These are phyloP conservation scores for Pyrus hybrid DNA, from an alignment of 331 rosid species.

Conservation along the genomic window DNA sequence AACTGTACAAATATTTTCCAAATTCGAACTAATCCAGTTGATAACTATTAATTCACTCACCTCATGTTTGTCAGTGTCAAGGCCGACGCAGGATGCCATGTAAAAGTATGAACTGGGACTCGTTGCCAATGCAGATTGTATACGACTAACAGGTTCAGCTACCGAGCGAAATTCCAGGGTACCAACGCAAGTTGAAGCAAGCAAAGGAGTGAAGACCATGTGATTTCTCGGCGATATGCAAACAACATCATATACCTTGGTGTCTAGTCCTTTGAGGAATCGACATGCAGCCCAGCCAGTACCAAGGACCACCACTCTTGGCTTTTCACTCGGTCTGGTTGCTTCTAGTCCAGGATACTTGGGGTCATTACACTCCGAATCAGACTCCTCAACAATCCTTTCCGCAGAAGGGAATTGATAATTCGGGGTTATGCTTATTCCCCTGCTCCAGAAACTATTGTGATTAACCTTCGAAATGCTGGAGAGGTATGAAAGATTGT, in stretches of 20 bases:
- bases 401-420: constrained; percentile 35
- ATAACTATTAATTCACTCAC: constrained; percentile 24
- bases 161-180: constrained; percentile 86
- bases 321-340: constrained; percentile 81
- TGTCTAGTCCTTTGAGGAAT: constrained; percentile 78
- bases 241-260: constrained; percentile 59
- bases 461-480: constrained; percentile 31
- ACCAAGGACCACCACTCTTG: constrained; percentile 90
- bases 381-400: constrained; percentile 47
- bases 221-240: constrained; percentile 97
- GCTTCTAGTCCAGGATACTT: constrained; percentile 69
- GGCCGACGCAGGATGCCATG: constrained; percentile 61
- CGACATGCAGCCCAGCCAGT: constrained; percentile 97
- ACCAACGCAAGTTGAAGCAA: constrained; percentile 95
- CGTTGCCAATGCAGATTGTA: constrained; percentile 59
- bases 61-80: constrained; percentile 71
- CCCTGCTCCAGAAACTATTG: constrained; percentile 39
- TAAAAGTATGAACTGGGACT: constrained; percentile 62
- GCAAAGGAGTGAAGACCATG: constrained; percentile 92
- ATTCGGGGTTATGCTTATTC: constrained; percentile 45
- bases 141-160: constrained; percentile 70
- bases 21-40: not conserved
- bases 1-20: not conserved
- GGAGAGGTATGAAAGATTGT: constrained; percentile 25
- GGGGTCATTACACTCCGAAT: constrained; percentile 38